Percentiles rank a stretch among this genome's conserved stretches.
Evolutionary conservation across 2,329 filamentous ascomycete species (phyloP).

Genomic region (Stachybotrys elegans): DNA sequence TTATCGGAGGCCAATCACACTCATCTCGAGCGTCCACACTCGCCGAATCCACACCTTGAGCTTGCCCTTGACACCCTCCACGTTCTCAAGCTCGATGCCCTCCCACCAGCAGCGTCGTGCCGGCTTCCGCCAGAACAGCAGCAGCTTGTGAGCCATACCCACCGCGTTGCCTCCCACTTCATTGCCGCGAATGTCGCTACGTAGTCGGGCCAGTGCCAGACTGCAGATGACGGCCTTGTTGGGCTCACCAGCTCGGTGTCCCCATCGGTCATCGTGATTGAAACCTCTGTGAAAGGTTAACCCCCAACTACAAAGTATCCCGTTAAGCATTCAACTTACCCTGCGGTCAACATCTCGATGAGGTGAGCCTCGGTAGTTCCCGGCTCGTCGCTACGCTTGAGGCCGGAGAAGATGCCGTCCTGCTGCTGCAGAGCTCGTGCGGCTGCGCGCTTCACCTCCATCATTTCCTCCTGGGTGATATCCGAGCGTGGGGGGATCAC

Average conservation of each 20-base stretch:
- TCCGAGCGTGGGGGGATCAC: slow-evolving; percentile 82
- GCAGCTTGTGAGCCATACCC: slow-evolving; percentile 96
- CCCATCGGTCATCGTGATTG: slow-evolving; percentile 92
- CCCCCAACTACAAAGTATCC: too few species aligned
- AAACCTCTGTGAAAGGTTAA: slow-evolving; percentile 93
- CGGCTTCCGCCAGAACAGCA: slow-evolving; percentile 97
- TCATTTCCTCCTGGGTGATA: slow-evolving; percentile 86
- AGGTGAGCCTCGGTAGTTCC: slow-evolving; percentile 97
- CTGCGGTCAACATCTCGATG: slow-evolving; percentile 98
- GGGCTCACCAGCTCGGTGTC: slow-evolving; percentile 92
- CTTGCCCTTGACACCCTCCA: slow-evolving; percentile 85
- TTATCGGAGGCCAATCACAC: slow-evolving; percentile 76
- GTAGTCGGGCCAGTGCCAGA: slow-evolving; percentile 83
- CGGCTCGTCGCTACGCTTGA: slow-evolving; percentile 91
- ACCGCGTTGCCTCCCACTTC: slow-evolving; percentile 73
- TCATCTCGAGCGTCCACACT: slow-evolving; percentile 99
- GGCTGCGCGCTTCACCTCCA: slow-evolving; percentile 89
- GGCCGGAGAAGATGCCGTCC: slow-evolving; percentile 90
- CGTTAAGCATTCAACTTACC: slow-evolving; percentile 52
- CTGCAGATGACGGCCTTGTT: slow-evolving; percentile 99
- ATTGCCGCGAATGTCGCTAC: slow-evolving; percentile 84
- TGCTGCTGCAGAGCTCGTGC: slow-evolving; percentile 82
- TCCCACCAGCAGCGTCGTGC: slow-evolving; percentile 99
- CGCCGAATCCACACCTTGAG: slow-evolving; percentile 97
- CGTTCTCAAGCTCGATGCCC: slow-evolving; percentile 82